These are phyloP conservation scores for Triticum urartu DNA, from an alignment of 176 grass and related monocot species.

Conservation along the genomic window DNA sequence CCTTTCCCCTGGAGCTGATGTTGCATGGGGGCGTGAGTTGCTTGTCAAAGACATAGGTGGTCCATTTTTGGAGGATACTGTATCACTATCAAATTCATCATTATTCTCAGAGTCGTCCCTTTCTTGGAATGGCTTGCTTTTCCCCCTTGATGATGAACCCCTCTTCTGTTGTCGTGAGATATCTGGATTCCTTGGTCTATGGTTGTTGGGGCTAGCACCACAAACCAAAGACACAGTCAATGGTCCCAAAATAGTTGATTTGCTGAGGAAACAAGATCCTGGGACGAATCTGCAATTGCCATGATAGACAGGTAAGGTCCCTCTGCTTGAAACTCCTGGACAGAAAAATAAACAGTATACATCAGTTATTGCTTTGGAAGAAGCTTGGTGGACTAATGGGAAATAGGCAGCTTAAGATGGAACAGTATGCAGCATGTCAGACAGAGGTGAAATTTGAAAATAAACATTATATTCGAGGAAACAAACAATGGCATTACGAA, in stretches of 20 bases:
- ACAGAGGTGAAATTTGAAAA: neutral
- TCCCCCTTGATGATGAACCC: constrained; percentile 29
- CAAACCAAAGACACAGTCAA: constrained; percentile 44
- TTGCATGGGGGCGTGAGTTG: constrained; percentile 42
- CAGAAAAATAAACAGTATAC: constrained; percentile 29
- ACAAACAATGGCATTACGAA: neutral
- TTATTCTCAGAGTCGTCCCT: constrained; percentile 52
- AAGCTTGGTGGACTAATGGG: neutral
- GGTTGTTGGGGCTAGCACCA: constrained; percentile 46
- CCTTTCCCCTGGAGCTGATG: constrained; percentile 51
- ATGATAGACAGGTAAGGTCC: constrained; percentile 30
- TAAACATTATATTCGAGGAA: neutral
- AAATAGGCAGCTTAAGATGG: neutral
- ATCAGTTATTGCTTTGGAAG: constrained; percentile 35
- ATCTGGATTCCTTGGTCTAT: constrained; percentile 37
- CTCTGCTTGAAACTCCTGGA: constrained; percentile 46
- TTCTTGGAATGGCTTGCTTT: constrained; percentile 59
- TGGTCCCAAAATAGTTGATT: constrained; percentile 28
- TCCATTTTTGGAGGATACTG: constrained; percentile 63
- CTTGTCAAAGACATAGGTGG: constrained; percentile 45
- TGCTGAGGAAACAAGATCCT: constrained; percentile 39
- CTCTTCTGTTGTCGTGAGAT: constrained; percentile 20
- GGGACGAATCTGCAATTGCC: constrained; percentile 31
- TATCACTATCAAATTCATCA: constrained; percentile 58
- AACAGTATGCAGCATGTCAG: neutral